Conservation (phyloP, 2,329 filamentous ascomycete species). For the Leptographium flavum region DNA sequence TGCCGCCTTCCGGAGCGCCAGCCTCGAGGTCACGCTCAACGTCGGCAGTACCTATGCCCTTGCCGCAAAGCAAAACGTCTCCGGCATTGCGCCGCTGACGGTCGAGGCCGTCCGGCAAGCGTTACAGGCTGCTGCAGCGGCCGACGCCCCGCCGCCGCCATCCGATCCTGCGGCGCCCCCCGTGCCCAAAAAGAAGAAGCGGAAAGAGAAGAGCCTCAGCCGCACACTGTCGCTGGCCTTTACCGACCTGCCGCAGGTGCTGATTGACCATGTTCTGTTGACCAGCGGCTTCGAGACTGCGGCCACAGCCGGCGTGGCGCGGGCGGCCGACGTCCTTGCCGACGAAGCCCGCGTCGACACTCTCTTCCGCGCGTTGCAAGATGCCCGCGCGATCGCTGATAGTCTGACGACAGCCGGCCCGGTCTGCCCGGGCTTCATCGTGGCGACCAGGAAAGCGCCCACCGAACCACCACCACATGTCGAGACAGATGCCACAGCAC, state of each 20-base stretch:
- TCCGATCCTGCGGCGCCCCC: neutral
- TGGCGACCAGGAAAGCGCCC: constrained; percentile 47
- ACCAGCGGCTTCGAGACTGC: constrained; percentile 56
- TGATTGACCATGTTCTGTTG: constrained; percentile 71
- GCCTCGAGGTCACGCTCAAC: constrained; percentile 11
- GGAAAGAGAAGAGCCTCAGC: constrained; percentile 63
- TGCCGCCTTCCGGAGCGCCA: constrained; percentile 11
- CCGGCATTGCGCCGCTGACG: constrained; percentile 46
- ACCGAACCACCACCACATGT: too few relatives aligned
- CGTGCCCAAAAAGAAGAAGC: constrained; percentile 43
- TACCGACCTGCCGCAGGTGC: constrained; percentile 72
- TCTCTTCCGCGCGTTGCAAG: constrained; percentile 52
- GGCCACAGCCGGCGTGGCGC: constrained; percentile 18
- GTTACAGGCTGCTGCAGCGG: constrained; percentile 44
- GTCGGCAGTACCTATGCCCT: constrained; percentile 27
- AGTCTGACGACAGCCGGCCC: constrained; percentile 48
- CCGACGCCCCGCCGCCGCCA: constrained; percentile 21
- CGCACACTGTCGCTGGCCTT: constrained; percentile 74
- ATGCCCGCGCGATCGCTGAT: constrained; percentile 56
- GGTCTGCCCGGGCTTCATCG: constrained; percentile 68
- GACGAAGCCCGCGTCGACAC: constrained; percentile 49
- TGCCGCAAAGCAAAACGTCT: constrained; percentile 61
- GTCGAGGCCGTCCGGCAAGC: constrained; percentile 56
- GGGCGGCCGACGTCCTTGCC: constrained; percentile 55
- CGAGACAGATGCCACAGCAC: neutral